Percentiles rank a stretch among this genome's conserved stretches.
phyloP scores from a whole-genome alignment of 352 stramenopile species.

The Globisporangium paddicum region DNA sequence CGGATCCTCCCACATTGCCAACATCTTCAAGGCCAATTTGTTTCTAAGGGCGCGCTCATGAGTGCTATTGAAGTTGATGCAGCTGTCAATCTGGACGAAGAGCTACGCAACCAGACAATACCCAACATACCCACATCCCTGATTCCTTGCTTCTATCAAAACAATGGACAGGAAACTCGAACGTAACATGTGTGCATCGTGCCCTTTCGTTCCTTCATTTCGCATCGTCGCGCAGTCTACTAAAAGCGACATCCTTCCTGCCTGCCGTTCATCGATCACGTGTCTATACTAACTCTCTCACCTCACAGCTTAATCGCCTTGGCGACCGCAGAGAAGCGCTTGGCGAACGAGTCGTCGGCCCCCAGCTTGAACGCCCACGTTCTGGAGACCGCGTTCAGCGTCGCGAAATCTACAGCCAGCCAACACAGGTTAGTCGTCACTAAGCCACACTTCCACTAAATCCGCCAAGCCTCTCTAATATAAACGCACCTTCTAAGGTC shows the following conservation, averaged over 20 bases:
- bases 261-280: background rate
- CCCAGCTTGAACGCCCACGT: conserved; percentile 50
- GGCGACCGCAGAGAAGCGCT: conserved; percentile 39
- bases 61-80: background rate
- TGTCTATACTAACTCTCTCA: conserved; percentile 1
- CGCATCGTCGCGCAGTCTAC: background rate
- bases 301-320: conserved; percentile 46
- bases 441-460: no score
- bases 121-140: no score
- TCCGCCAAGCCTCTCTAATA: no score
- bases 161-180: background rate
- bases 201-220: background rate
- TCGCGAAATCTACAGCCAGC: conserved; percentile 33
- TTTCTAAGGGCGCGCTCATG: background rate
- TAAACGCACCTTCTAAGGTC: conserved; percentile 32
- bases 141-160: background rate
- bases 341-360: conserved; percentile 45
- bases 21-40: no score
- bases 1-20: no score
- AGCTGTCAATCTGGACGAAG: background rate
- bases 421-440: background rate
- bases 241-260: background rate
- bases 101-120: background rate
- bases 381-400: conserved; percentile 34
- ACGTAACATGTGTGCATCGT: background rate